Percentiles rank a stretch among this genome's conserved stretches.
phyloP scores from a whole-genome alignment of 2,329 filamentous ascomycete species.

The Aspergillus spinulosporus region DNA sequence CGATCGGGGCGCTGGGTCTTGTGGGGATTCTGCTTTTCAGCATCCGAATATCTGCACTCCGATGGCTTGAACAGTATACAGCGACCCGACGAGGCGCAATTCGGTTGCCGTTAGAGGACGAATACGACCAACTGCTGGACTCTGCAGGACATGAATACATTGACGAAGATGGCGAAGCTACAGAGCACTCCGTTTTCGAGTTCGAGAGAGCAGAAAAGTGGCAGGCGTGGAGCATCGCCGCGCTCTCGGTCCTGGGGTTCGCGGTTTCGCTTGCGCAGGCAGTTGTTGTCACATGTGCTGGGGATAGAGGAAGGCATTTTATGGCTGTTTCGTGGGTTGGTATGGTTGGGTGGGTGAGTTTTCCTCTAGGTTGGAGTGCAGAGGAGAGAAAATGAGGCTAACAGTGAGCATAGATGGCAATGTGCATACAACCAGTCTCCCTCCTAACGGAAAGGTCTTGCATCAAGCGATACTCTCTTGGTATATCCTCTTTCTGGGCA shows the following conservation, averaged over 20 bases:
- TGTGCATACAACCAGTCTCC: slow-evolving; percentile 35
- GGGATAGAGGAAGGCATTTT: slow-evolving; percentile 27
- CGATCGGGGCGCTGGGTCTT: slow-evolving; percentile 28
- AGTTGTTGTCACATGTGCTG: slow-evolving; percentile 49
- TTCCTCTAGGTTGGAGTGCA: no score
- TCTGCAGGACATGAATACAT: slow-evolving; percentile 53
- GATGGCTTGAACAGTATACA: slow-evolving; percentile 24
- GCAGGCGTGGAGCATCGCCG: slow-evolving; percentile 57
- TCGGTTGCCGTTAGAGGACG: slow-evolving; percentile 19
- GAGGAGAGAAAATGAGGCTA: no score
- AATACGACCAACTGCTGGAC: slow-evolving; percentile 26
- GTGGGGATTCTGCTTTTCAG: slow-evolving; percentile 26
- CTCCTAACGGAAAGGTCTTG: slow-evolving; percentile 38
- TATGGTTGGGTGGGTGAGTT: slow-evolving; percentile 63
- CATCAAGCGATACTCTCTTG: slow-evolving; percentile 34
- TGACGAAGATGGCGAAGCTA: slow-evolving; percentile 69
- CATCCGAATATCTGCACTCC: slow-evolving; percentile 25
- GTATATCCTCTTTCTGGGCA: slow-evolving; percentile 32
- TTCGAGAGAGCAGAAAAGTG: slow-evolving; percentile 58
- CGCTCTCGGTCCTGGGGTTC: slow-evolving; percentile 57
- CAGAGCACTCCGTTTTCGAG: slow-evolving; percentile 60
- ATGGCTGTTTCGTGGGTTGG: slow-evolving; percentile 61
- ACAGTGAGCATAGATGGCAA: slow-evolving; percentile 25
- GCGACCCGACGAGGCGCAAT: slow-evolving; percentile 9
- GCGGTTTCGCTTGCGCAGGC: slow-evolving; percentile 58